Base-by-base conservation (phyloP, 2,329 filamentous ascomycete genomes). In the Gyromitra esculenta region DNA sequence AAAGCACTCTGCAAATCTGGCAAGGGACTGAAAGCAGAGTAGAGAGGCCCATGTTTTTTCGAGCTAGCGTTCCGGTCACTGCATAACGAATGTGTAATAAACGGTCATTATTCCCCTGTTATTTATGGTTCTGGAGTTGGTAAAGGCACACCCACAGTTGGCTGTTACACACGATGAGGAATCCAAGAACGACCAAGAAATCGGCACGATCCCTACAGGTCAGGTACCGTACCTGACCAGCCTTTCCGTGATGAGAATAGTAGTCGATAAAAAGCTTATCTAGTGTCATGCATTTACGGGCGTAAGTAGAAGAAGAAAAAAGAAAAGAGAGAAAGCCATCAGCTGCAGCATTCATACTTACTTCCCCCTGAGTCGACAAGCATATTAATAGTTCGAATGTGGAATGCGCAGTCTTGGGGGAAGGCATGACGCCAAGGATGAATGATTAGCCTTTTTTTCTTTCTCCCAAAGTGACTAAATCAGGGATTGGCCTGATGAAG, bases 381-480 rank as follows among this genome's bases (percentile, higher is more conserved):
- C 15, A 9, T 52, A 60, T 60, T 60, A 60, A 60, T 60, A 60
- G 56, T 37, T 39, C 35, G 15, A 15, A 60, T 41, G 41, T 60
- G 56, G 56, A 60, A 60, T n/a, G 7, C 11, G 1, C 15, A 18
- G 5, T 18, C 35, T 15, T 39, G n/a, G 13, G 11, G 56, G 56
- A 60, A 39, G 8, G 56, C 31, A n/a, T 45, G 7, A 18, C 15
- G 5, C 31, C 31, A 59, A 41, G 56, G 11, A 13, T 18, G 35
- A 41, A 57, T 11, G 11, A 37, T 37, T 37, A 59, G 11, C 1
- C n/a, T 59, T 5, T 37, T 9, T 5, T 13, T 5, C 15, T 41
- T 5, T 37, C 31, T 39, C 31, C 4, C 8, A 37, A 39, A 59
- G n/a, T 39, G 54, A 5, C 31, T 8, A 11, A 25, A 21, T 8